Conservation (phyloP, 2,329 filamentous ascomycete species). For the Sporothrix brunneoviolacea region DNA sequence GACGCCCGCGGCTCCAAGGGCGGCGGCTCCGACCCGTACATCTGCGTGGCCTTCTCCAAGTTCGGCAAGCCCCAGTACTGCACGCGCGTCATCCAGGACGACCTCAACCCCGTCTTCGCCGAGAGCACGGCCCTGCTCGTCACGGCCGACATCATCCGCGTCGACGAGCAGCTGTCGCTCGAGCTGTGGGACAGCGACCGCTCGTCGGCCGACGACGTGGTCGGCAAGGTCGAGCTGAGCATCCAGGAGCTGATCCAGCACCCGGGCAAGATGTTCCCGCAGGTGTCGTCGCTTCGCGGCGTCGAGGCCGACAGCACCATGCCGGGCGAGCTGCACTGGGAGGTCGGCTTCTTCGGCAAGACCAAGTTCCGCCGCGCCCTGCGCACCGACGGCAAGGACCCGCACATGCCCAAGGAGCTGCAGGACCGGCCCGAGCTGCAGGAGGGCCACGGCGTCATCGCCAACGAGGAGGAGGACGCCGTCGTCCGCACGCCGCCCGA, state of each 20-base stretch:
- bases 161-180: slow-evolving; percentile 84
- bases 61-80: slow-evolving; percentile 98
- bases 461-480: slow-evolving; percentile 70
- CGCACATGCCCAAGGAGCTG: slow-evolving; percentile 65
- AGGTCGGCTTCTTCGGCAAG: slow-evolving; percentile 91
- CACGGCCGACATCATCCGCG: slow-evolving; percentile 84
- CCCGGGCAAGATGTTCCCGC: slow-evolving; percentile 86
- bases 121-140: slow-evolving; percentile 82
- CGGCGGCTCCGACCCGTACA: slow-evolving; percentile 90
- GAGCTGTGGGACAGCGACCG: slow-evolving; percentile 96
- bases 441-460: slow-evolving; percentile 76
- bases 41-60: slow-evolving; percentile 90
- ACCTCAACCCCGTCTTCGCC: slow-evolving; percentile 88
- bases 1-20: slow-evolving; percentile 74
- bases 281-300: slow-evolving; percentile 74
- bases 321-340: slow-evolving; percentile 93
- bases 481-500: slow-evolving; percentile 87
- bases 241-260: slow-evolving; percentile 95
- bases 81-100: slow-evolving; percentile 90
- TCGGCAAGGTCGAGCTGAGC: slow-evolving; percentile 88
- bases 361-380: slow-evolving; percentile 79
- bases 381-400: slow-evolving; percentile 79
- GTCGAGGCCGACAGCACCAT: slow-evolving; percentile 79
- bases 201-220: slow-evolving; percentile 86
- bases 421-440: slow-evolving; percentile 71